These are phyloP conservation scores for Psilocybe cubensis DNA, from an alignment of 768 basidiomycete species.

Conservation along the genomic window DNA sequence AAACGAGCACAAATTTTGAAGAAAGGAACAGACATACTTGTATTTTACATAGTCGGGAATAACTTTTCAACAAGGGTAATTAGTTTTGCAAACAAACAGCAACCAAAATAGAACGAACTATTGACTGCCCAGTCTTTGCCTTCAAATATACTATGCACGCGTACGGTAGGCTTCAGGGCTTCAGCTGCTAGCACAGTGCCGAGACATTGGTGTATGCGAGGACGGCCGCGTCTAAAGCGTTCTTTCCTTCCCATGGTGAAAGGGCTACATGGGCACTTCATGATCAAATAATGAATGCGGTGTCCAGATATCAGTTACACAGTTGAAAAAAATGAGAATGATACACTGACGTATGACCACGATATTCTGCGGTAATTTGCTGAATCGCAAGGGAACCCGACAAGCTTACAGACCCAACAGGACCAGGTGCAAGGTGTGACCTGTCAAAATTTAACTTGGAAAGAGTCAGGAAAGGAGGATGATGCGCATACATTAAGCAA, in stretches of 20 bases:
- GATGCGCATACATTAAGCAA: slow-evolving; percentile 65
- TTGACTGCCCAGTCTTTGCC: slow-evolving; percentile 79
- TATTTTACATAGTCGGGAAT: slow-evolving; percentile 83
- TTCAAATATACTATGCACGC: slow-evolving; percentile 80
- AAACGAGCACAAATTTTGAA: slow-evolving; percentile 41
- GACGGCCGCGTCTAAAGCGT: slow-evolving; percentile 85
- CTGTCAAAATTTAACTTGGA: slow-evolving; percentile 33
- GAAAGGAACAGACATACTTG: slow-evolving; percentile 58
- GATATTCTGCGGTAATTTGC: slow-evolving; percentile 62
- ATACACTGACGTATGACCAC: slow-evolving; percentile 66
- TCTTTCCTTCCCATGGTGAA: slow-evolving; percentile 84
- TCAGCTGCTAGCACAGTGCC: slow-evolving; percentile 79
- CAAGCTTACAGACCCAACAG: slow-evolving; percentile 67
- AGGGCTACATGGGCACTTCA: slow-evolving; percentile 75
- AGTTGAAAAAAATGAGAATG: neutral
- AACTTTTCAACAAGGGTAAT: slow-evolving; percentile 84
- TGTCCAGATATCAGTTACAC: neutral
- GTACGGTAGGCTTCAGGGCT: slow-evolving; percentile 78
- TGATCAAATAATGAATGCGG: neutral
- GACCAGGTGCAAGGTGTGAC: slow-evolving; percentile 85
- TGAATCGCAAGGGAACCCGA: slow-evolving; percentile 67
- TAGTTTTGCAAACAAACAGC: neutral
- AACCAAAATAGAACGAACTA: slow-evolving; percentile 48
- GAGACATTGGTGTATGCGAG: slow-evolving; percentile 81
- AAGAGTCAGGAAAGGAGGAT: neutral